A percentile compares a stretch with the other conserved stretches of the same genome.
Evolutionary conservation across 345 rosid species (phyloP).

Genomic region (Aegle marmelos): DNA sequence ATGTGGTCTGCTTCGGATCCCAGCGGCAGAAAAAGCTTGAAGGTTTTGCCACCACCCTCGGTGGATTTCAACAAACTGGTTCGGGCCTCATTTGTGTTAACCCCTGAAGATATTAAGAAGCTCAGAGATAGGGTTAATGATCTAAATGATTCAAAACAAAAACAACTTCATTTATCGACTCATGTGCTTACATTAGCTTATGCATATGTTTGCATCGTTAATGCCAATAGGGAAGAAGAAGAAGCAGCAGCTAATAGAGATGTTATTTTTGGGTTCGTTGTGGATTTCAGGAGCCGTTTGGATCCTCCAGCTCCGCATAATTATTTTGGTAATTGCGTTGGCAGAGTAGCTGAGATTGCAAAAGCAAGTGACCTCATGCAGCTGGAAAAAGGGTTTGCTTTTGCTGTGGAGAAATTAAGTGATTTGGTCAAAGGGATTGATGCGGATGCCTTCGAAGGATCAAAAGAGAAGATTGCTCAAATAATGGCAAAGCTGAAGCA

Average conservation of each 20-base stretch:
- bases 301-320: conserved; percentile 10
- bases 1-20: not conserved
- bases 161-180: conserved; percentile 24
- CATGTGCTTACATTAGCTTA: conserved; percentile 23
- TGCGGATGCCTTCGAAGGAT: not conserved
- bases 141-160: not conserved
- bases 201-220: conserved; percentile 11
- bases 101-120: conserved; percentile 20
- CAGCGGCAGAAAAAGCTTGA: conserved; percentile 10
- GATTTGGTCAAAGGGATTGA: not conserved
- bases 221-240: conserved; percentile 13
- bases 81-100: not conserved
- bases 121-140: conserved; percentile 11
- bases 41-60: not conserved
- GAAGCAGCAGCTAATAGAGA: not conserved
- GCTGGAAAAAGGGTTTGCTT: not conserved
- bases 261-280: conserved; percentile 11
- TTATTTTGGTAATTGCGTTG: conserved; percentile 33
- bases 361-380: not conserved
- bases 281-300: conserved; percentile 29
- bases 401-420: not conserved
- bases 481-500: not conserved
- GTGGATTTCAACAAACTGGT: not conserved
- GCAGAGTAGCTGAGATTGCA: too few relatives aligned
- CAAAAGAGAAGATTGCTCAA: not conserved